A percentile compares a stretch with the other conserved stretches of the same genome.
These are phyloP conservation scores for Leucosporidium scottii DNA, from an alignment of 768 basidiomycete species.

Conservation along the genomic window DNA sequence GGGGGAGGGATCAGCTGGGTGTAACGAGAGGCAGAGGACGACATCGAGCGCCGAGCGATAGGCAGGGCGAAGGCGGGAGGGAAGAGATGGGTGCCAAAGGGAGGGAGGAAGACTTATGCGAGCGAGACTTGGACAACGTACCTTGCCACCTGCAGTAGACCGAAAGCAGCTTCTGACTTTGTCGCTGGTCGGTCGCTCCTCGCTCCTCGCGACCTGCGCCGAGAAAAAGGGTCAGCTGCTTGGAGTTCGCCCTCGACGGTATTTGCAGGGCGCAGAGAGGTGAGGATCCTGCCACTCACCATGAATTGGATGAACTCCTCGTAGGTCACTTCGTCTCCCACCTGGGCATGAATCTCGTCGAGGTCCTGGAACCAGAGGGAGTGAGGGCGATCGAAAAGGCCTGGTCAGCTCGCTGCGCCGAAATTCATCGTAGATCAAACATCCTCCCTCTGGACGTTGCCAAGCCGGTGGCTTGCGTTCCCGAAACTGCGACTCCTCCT, in stretches of 20 bases:
- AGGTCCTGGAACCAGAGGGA: constrained; percentile 13
- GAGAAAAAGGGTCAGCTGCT: constrained; percentile 6
- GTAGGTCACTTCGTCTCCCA: constrained; percentile 85
- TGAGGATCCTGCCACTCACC: constrained; percentile 52
- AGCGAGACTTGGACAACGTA: constrained; percentile 36
- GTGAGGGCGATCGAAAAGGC: neutral
- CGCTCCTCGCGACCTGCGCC: constrained; percentile 79
- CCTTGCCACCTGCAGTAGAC: constrained; percentile 84
- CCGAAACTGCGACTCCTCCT: no score
- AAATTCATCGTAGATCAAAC: no score
- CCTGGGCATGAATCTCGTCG: constrained; percentile 36
- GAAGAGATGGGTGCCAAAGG: no score
- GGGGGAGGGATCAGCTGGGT: neutral
- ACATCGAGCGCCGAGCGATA: no score
- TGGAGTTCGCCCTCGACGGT: no score
- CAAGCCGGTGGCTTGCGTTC: no score
- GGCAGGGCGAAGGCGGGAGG: no score
- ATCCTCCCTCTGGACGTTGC: no score
- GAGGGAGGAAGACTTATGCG: no score
- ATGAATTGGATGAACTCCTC: constrained; percentile 91
- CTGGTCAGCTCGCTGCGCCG: neutral
- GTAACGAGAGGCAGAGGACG: no score
- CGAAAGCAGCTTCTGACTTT: constrained; percentile 91
- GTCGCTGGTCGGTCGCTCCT: constrained; percentile 87
- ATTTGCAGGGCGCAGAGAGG: neutral